Base-by-base conservation (phyloP, 352 stramenopile species). In the Phytophthora tentaculata region DNA sequence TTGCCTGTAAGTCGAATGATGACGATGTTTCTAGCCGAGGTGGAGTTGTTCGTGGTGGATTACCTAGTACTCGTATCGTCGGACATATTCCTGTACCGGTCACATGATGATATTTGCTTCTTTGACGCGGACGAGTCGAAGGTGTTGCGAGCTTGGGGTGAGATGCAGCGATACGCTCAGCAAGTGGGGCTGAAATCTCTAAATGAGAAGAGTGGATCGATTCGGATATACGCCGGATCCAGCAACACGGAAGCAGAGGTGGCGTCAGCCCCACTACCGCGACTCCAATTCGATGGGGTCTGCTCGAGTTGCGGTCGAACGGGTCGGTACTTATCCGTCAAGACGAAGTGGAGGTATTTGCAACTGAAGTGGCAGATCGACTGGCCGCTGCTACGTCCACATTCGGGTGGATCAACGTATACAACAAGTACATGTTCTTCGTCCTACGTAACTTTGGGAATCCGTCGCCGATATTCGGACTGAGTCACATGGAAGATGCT, bases 401-500 rank as follows among this genome's bases (percentile, higher is more conserved):
- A 2, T 74, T 86, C 20, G 51, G 67, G 12, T 82, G 73, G 67
- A 65, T 83, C 39, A 82, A 80, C 29, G 71, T 84, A 56, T 87
- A 84, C 76, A 87, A 87, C 67, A 84, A 84, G 64, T 87, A 84
- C 71, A 81, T 87, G 76, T 47, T 64, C 19, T 84, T 84, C 54
- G 84, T 87, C 59, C 55, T 84, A 16, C 76, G 76, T 28, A 84
- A 80, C 64, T 79, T 87, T 57, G 74, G 79, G 23, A 75, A 71
- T 10, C 54, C 67, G n/a, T 74, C 67, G 13, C 65, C 70, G 19
- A 71, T 79, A 49, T 79, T 81, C 48, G 70, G 70, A 2, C 32
- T 81, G 3, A 41, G 39, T 19, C 68, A 76, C 22, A 37, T 77
- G 4, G 49, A 73, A 17, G 54, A 69, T 12, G 55, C 64, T 17